Evolutionary conservation across 495 filamentous ascomycete species (phyloP).

Genomic region (Beverwykella pulmonaria): DNA sequence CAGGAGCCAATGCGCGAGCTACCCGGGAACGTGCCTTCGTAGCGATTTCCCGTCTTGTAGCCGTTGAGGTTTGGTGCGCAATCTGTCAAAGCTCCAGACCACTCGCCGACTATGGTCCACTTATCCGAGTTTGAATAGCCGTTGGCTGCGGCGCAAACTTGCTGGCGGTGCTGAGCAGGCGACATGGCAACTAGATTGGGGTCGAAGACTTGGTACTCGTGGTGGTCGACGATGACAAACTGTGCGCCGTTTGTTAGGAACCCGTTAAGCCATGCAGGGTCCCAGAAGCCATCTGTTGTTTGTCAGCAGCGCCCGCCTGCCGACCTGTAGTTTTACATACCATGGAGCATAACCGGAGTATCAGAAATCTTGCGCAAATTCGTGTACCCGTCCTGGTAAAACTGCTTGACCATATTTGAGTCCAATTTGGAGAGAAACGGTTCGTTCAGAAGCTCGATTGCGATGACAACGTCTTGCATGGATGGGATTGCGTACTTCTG

Average conservation of each 20-base stretch:
- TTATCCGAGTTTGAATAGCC: constrained; percentile 48
- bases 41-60: constrained; percentile 65
- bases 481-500: constrained; percentile 55
- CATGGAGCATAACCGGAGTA: constrained; percentile 60
- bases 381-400: constrained; percentile 65
- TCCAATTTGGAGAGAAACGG: constrained; percentile 58
- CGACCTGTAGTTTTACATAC: background rate
- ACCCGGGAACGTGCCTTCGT: constrained; percentile 53
- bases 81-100: constrained; percentile 69
- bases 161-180: constrained; percentile 47
- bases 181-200: constrained; percentile 40
- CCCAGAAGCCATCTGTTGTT: constrained; percentile 61
- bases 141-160: constrained; percentile 47
- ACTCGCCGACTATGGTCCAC: constrained; percentile 54
- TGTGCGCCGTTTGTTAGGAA: constrained; percentile 45
- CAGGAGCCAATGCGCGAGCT: constrained; percentile 47
- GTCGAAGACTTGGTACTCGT: constrained; percentile 56
- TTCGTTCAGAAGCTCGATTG: constrained; percentile 76
- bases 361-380: constrained; percentile 57
- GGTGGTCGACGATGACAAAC: constrained; percentile 52
- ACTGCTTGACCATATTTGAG: constrained; percentile 55
- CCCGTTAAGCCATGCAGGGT: constrained; percentile 46
- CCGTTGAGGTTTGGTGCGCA: constrained; percentile 73
- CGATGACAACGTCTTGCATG: constrained; percentile 66
- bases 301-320: background rate